phyloP scores from a whole-genome alignment of 2,329 filamentous ascomycete genomes.

The Chrysoporthe cubensis region DNA sequence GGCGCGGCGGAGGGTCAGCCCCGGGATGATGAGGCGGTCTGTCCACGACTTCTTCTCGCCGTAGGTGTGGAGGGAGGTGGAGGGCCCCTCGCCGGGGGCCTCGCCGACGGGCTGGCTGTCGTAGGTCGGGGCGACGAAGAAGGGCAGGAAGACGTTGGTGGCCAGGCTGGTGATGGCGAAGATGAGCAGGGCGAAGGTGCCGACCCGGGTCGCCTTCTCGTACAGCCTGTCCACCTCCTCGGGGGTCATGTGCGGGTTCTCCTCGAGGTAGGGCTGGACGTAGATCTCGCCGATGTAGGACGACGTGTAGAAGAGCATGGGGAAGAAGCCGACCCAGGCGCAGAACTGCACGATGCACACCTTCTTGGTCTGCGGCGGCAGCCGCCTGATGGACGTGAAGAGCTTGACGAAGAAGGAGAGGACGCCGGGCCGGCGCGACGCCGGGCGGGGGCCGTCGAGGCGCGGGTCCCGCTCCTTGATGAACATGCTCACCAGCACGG shows the following conservation, averaged over 20 bases:
- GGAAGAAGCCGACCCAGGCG: slow-evolving; percentile 95
- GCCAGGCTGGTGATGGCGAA: slow-evolving; percentile 84
- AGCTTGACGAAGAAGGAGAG: slow-evolving; percentile 80
- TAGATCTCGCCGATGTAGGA: slow-evolving; percentile 95
- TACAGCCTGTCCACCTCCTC: slow-evolving; percentile 79
- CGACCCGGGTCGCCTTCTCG: slow-evolving; percentile 82
- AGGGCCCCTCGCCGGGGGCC: slow-evolving; percentile 39
- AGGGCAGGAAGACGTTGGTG: slow-evolving; percentile 81
- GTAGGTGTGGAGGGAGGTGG: slow-evolving; percentile 36
- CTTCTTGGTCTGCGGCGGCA: slow-evolving; percentile 80
- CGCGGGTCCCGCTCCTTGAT: slow-evolving; percentile 83
- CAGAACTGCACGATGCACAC: slow-evolving; percentile 85
- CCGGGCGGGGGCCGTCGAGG: slow-evolving; percentile 64
- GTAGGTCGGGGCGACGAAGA: slow-evolving; percentile 84
- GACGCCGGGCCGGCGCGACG: slow-evolving; percentile 64
- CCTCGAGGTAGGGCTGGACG: slow-evolving; percentile 77
- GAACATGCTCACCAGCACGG: slow-evolving; percentile 68
- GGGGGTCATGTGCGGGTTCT: slow-evolving; percentile 77
- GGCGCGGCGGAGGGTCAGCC: slow-evolving; percentile 82
- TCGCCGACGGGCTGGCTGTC: slow-evolving; percentile 47
- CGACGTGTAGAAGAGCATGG: slow-evolving; percentile 92
- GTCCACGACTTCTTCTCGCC: slow-evolving; percentile 51
- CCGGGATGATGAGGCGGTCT: slow-evolving; percentile 72
- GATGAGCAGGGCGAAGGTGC: slow-evolving; percentile 85
- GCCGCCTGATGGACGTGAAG: slow-evolving; percentile 72